Evolutionary conservation across 2,329 filamentous ascomycete species (phyloP).

Genomic region (Colletotrichum lentis): DNA sequence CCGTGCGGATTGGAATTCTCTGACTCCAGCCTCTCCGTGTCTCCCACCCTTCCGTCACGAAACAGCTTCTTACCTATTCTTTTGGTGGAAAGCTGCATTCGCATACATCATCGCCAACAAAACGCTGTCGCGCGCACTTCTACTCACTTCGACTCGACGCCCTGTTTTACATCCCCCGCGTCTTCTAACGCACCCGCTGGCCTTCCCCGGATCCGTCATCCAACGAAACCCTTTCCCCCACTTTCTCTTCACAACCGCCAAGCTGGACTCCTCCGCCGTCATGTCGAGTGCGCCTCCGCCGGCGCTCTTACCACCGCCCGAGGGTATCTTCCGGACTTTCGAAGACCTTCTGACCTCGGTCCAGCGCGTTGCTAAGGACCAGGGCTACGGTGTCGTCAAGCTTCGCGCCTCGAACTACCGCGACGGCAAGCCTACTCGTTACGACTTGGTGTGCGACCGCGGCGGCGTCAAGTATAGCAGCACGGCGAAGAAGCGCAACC

Average conservation of each 20-base stretch:
- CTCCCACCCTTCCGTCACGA: conserved; percentile 26
- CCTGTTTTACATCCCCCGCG: conserved; percentile 38
- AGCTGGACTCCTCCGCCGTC: conserved; percentile 43
- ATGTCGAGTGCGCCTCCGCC: conserved; percentile 60
- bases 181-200: conserved; percentile 35
- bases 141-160: conserved; percentile 39
- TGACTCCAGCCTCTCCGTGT: conserved; percentile 40
- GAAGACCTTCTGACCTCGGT: conserved; percentile 67
- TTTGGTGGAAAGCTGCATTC: conserved; percentile 24
- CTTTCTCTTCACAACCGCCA: conserved; percentile 42
- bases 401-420: conserved; percentile 70
- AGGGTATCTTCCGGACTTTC: conserved; percentile 67
- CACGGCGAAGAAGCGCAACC: conserved; percentile 71
- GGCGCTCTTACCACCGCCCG: conserved; percentile 63
- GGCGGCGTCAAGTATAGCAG: conserved; percentile 72
- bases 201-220: conserved; percentile 29
- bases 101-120: conserved; percentile 29
- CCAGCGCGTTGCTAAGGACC: conserved; percentile 67
- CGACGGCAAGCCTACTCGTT: conserved; percentile 68
- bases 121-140: conserved; percentile 37
- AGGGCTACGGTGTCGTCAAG: conserved; percentile 70
- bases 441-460: conserved; percentile 69
- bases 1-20: conserved; percentile 43
- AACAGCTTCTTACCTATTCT: conserved; percentile 1
- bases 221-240: conserved; percentile 36